Evolutionary conservation across 1,284 basidiomycete genomes (phyloP), one percentile per base, ranked within the genome.

Genomic region (Malassezia obtusa): DNA sequence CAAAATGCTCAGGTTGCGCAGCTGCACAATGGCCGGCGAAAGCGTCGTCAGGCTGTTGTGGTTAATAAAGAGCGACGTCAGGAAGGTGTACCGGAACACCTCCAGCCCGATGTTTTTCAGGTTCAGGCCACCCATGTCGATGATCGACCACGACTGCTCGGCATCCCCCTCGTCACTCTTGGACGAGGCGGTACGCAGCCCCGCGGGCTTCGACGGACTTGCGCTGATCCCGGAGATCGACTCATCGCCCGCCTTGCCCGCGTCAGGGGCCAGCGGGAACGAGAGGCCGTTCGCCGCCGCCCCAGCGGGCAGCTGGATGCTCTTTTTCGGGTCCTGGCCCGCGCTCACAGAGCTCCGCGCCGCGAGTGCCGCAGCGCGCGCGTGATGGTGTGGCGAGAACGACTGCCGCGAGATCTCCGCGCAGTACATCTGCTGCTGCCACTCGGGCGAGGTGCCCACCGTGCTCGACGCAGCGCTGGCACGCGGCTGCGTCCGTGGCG

Each of bases 91-190:
- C 31, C 94, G 79, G 57, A 84, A 86, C 44, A 87, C 84, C 12
- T 82, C 83, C 11, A 82, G 77, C 25, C 90, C 86, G 45, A 99
- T 79, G 63, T 86, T 89, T 80, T 92, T 92, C 72, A 98, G 82
- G 60, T 84, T 82, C 58, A 95, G 84, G 4, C 92, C 92, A 52
- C 94, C 92, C 83, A 99, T 89, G 76, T 99, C 92, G 54, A 99
- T 79, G 12, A 88, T 88, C 26, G 79, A 85, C 91, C 92, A 99
- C 6, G 65, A 59, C 56, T 70, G 67, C 50, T 59, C 60, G 15
- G 31, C 17, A 25, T 45, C 41, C 11, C 47, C 51, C 4, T 26
- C 40, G 8, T 32, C 35, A n/a, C 49, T 48, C 47, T 61, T 57
- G 38, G 35, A 30, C 15, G 35, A 31, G 5, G 53, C 11, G 5